Evolutionary conservation across 352 stramenopile species (phyloP).

Genomic region (Globisporangium heterothallicum): DNA sequence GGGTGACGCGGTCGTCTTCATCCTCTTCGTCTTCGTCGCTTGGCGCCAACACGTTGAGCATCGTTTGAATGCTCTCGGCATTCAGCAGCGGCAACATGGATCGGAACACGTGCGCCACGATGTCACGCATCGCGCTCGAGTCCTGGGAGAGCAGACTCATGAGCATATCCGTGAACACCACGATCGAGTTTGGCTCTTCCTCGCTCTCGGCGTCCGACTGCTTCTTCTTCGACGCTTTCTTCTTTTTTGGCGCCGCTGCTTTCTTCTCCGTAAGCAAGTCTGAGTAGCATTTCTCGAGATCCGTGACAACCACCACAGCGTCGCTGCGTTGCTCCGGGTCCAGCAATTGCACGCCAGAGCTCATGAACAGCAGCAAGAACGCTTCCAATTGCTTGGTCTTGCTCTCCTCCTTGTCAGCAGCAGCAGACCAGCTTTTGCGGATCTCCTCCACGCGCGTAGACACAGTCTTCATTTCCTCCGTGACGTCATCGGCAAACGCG

Average conservation of each 20-base stretch:
- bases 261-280: constrained; percentile 42
- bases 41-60: constrained; percentile 62
- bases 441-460: constrained; percentile 26
- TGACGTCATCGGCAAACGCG: constrained; percentile 31
- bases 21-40: constrained; percentile 22
- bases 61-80: constrained; percentile 52
- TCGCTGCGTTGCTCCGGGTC: constrained; percentile 63
- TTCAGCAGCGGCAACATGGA: constrained; percentile 66
- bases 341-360: constrained; percentile 63
- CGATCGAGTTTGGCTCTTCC: constrained; percentile 39
- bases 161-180: constrained; percentile 80
- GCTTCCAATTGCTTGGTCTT: constrained; percentile 44
- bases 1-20: constrained; percentile 21
- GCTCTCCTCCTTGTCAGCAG: neutral
- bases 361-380: constrained; percentile 75
- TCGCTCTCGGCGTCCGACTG: constrained; percentile 11
- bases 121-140: constrained; percentile 79
- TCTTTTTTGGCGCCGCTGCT: too few species aligned
- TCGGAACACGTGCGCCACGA: constrained; percentile 78
- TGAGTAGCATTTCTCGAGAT: constrained; percentile 67
- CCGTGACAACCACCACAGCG: constrained; percentile 39
- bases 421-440: constrained; percentile 18
- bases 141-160: constrained; percentile 78
- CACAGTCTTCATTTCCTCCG: constrained; percentile 28
- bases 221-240: constrained; percentile 27